Conservation (phyloP, 2,329 filamentous ascomycete genomes). For the Nectriaceae sp. region DNA sequence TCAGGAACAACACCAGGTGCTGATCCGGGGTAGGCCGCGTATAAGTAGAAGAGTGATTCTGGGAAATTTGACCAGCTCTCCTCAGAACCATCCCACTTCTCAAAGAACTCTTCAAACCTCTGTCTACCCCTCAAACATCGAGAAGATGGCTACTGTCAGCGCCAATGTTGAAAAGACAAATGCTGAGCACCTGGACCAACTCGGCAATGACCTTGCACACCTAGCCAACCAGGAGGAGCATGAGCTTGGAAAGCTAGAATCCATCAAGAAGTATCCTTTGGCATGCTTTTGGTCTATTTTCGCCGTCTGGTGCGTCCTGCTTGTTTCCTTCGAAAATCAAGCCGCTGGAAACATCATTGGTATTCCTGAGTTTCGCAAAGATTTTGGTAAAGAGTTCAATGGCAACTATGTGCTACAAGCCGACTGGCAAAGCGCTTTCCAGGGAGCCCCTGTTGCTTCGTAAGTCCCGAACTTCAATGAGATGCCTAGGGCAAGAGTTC, state of each 20-base stretch:
- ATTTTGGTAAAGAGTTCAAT: slow-evolving; percentile 41
- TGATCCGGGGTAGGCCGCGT: slow-evolving; percentile 15
- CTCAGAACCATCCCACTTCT: not conserved
- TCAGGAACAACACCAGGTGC: slow-evolving; percentile 5
- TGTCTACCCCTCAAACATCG: not conserved
- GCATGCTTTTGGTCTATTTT: slow-evolving; percentile 38
- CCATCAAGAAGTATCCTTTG: slow-evolving; percentile 28
- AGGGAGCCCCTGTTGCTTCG: slow-evolving; percentile 42
- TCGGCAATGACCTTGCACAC: slow-evolving; percentile 19
- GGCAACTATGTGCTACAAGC: slow-evolving; percentile 41
- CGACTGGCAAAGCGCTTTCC: slow-evolving; percentile 47
- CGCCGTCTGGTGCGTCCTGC: slow-evolving; percentile 41
- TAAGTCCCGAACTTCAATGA: slow-evolving; percentile 20
- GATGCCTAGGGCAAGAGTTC: too few species aligned
- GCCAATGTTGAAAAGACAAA: slow-evolving; percentile 16
- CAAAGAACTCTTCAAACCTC: not conserved
- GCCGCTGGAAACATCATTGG: slow-evolving; percentile 42
- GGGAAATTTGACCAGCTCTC: not conserved
- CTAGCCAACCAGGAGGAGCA: slow-evolving; percentile 31
- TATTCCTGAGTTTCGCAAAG: slow-evolving; percentile 47
- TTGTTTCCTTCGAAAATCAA: slow-evolving; percentile 44
- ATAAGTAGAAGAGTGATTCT: slow-evolving; percentile 12
- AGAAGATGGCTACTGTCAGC: not conserved
- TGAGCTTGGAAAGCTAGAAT: slow-evolving; percentile 20
- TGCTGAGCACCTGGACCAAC: slow-evolving; percentile 14